Evolutionary conservation across 805 yeast genomes (phyloP).

Genomic region (Wickerhamiella kurtzmanii): DNA sequence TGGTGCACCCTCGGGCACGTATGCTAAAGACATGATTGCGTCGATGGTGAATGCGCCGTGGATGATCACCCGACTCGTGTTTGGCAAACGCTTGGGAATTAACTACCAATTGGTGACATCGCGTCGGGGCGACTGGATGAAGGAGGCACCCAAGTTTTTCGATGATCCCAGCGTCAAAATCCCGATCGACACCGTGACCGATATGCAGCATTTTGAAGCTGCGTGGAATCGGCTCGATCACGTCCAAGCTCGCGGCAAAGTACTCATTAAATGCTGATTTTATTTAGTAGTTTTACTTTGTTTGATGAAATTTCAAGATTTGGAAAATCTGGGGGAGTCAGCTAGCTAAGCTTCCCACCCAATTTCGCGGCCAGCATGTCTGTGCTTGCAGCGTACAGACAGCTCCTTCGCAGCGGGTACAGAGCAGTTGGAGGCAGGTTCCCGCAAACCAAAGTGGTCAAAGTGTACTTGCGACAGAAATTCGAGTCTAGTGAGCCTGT

Average conservation of each 20-base stretch:
- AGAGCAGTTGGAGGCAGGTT: conserved; percentile 8
- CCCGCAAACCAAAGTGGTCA: conserved; percentile 9
- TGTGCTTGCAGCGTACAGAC: conserved; percentile 5
- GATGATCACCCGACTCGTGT: conserved; percentile 18
- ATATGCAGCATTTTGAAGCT: conserved; percentile 36
- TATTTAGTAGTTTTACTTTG: background rate
- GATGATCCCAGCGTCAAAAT: conserved; percentile 33
- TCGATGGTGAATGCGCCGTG: conserved; percentile 12
- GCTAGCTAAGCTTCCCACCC: background rate
- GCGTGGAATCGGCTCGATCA: conserved; percentile 39
- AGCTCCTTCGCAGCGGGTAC: conserved; percentile 12
- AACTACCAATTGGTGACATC: conserved; percentile 18
- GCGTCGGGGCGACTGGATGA: conserved; percentile 27
- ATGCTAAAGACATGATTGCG: conserved; percentile 3
- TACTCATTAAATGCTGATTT: conserved; percentile 30
- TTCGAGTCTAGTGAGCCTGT: conserved; percentile 3
- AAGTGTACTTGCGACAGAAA: conserved; percentile 7
- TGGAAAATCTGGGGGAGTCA: background rate
- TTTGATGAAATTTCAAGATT: background rate
- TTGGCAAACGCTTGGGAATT: conserved; percentile 23
- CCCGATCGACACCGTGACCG: conserved; percentile 40
- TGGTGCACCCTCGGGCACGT: conserved; percentile 12
- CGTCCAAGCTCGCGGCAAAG: conserved; percentile 51
- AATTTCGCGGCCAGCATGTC: background rate
- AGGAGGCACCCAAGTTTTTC: conserved; percentile 33